Percentiles rank a stretch among this genome's conserved stretches.
phyloP scores from a whole-genome alignment of 768 basidiomycete genomes.

The Tephrocybe sp. region DNA sequence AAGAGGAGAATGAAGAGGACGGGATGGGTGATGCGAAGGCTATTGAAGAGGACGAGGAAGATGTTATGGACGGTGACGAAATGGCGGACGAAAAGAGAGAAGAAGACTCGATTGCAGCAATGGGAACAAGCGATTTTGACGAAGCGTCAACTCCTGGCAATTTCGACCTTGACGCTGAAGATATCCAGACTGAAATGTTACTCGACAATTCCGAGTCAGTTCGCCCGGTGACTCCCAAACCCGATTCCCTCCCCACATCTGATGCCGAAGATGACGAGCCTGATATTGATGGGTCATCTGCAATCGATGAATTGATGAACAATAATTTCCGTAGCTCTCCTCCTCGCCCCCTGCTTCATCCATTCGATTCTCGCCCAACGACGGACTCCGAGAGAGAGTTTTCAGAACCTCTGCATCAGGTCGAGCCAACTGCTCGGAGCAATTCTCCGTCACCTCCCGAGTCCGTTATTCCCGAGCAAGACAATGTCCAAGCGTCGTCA shows the following conservation, averaged over 20 bases:
- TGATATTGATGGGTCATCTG: constrained; percentile 3
- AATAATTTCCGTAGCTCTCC: constrained; percentile 4
- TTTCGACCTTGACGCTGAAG: constrained; percentile 10
- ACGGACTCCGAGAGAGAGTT: background rate
- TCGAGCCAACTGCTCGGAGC: background rate
- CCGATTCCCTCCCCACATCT: background rate
- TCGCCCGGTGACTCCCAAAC: background rate
- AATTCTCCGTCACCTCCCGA: background rate
- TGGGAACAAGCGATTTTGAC: background rate
- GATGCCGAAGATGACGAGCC: constrained; percentile 7
- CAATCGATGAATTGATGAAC: constrained; percentile 6
- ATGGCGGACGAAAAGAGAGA: constrained; percentile 12
- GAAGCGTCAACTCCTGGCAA: constrained; percentile 2
- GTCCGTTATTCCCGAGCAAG: background rate
- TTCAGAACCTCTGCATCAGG: background rate
- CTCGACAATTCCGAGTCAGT: constrained; percentile 7
- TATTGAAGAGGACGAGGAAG: constrained; percentile 27
- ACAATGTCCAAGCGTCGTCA: background rate
- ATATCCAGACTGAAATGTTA: constrained; percentile 17
- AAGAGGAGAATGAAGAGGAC: constrained; percentile 27
- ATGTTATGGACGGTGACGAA: constrained; percentile 15
- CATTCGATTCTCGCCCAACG: background rate
- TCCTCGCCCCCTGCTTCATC: background rate
- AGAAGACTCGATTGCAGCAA: constrained; percentile 8
- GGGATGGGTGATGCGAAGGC: constrained; percentile 35